Conservation (phyloP, 2,329 filamentous ascomycete genomes). For the Venturia pyrina region DNA sequence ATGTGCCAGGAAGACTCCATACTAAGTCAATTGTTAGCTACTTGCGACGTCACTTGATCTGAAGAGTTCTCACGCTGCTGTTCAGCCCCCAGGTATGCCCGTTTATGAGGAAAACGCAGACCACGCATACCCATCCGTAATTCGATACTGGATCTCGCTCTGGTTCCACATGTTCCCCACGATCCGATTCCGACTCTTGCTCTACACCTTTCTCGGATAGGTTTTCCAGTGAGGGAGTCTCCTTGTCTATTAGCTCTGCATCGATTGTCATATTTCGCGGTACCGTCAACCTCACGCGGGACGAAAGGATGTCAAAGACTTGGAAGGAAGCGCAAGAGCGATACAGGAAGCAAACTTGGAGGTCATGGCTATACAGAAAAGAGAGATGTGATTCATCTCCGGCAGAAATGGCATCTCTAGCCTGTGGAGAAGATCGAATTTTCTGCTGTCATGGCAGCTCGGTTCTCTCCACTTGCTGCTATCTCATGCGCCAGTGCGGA, state of each 20-base stretch:
- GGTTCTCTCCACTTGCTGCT: background rate
- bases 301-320: background rate
- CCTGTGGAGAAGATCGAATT: background rate
- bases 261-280: background rate
- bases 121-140: conserved; percentile 27
- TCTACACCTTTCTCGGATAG: background rate
- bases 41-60: background rate
- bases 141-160: background rate
- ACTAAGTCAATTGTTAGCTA: conserved; percentile 23
- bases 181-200: background rate
- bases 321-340: background rate
- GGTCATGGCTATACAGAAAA: background rate
- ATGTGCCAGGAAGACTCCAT: conserved; percentile 66
- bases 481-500: background rate
- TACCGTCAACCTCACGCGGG: background rate
- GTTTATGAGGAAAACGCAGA: conserved; percentile 44
- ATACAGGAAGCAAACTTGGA: background rate
- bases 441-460: conserved; percentile 2
- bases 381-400: background rate
- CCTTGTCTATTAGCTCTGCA: background rate
- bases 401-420: background rate
- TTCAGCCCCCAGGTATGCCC: conserved; percentile 69
- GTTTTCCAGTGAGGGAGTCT: background rate
- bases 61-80: conserved; percentile 20
- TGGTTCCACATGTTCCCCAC: background rate